Evolutionary conservation across 202 grass and related monocot species (phyloP), one percentile per base, ranked within the genome.

Genomic region (Sporobolus alterniflorus): DNA sequence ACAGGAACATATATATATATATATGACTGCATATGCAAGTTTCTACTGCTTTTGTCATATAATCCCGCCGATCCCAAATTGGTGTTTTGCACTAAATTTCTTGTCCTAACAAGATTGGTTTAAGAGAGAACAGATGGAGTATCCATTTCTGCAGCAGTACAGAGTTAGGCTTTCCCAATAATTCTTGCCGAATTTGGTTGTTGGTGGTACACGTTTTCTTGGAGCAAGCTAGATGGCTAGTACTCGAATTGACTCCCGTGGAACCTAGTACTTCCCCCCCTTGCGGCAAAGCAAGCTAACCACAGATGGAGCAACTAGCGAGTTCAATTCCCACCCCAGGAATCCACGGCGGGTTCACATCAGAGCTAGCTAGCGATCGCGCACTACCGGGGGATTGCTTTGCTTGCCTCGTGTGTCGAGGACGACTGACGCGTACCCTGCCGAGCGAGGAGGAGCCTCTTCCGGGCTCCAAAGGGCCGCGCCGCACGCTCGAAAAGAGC

Each of bases 251-350:
- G 79, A 82, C 73, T 43, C 55, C 28, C 66, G 51, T 30, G 18
- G 52, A 88, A 83, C 79, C 56, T 83, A 56, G 79, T 83, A 84
- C 69, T 3, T 21, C 36, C n/a, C 49, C 80, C 31, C 80, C 74
- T 51, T 32, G 60, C 11, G 68, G 49, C 25, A 80, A 43, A 47
- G 48, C 16, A 67, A 40, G 15, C 64, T 4, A 56, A 21, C 7
- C 69, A 20, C 52, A 20, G 9, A 24, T 17, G 32, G 24, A n/a
- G 42, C 21, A 3, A 30, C 47, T 31, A 64, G 54, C 54, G n/a
- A 39, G 36, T 39, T 7, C 42, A 39, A 7, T 39, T 7, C 42
- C 52, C 64, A 20, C 49, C 52, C 52, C 70, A 66, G 13, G 43
- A n/a, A 71, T 30, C 44, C 29, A 18, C 47, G 46, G 77, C 56